Conservation (phyloP, 176 grass and related monocot genomes). For the Ensete glaucum region DNA sequence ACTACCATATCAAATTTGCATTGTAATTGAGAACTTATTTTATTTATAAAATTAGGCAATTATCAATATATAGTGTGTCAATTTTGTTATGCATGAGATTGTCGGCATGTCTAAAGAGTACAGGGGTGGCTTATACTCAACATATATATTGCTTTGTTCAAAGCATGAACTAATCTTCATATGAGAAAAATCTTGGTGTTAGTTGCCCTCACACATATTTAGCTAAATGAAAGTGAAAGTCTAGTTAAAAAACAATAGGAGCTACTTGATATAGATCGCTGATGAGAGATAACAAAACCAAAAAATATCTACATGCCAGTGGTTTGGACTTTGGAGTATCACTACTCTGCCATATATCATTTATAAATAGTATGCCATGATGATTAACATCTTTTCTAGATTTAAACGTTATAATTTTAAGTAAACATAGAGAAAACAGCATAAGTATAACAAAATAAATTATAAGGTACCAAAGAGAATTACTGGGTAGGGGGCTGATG, state of each 20-base stretch:
- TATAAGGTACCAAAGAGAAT: slow-evolving; percentile 19
- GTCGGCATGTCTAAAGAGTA: neutral
- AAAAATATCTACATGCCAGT: too few relatives aligned
- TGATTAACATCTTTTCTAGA: neutral
- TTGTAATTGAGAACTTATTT: too few relatives aligned
- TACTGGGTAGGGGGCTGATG: slow-evolving; percentile 78
- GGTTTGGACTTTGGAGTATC: neutral
- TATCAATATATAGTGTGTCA: too few relatives aligned
- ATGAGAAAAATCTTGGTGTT: neutral
- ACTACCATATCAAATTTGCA: too few relatives aligned
- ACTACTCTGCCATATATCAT: neutral
- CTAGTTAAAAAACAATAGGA: too few relatives aligned
- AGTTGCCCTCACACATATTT: too few relatives aligned
- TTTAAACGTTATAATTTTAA: neutral
- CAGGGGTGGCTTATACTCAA: neutral
- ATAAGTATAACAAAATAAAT: slow-evolving; percentile 1
- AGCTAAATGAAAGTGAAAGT: too few relatives aligned
- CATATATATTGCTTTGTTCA: neutral
- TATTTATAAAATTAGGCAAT: too few relatives aligned
- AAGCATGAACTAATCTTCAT: neutral
- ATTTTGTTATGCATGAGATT: too few relatives aligned
- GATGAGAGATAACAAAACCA: too few relatives aligned
- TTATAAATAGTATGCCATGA: neutral
- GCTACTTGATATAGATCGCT: too few relatives aligned
- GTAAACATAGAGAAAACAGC: neutral